Evolutionary conservation across 2,329 filamentous ascomycete genomes (phyloP), one percentile per base, ranked within the genome.

Genomic region (Verticillium isaacii): DNA sequence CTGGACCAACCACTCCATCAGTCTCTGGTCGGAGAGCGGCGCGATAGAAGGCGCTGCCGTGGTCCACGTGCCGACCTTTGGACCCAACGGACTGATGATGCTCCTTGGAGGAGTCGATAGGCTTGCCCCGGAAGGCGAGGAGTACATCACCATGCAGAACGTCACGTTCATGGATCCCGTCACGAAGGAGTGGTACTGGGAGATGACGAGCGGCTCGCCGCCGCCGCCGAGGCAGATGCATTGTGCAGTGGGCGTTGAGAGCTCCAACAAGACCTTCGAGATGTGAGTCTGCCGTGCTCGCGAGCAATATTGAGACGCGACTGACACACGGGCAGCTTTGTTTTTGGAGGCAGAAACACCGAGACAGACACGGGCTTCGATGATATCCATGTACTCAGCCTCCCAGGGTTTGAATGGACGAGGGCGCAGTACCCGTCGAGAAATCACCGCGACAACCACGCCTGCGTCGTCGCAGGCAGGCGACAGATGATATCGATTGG

Each of bases 401-500:
- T 78, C 0, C 75, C 75, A 2, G 74, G 73, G 2, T 77, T 78
- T 61, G 61, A 68, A 23, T 77, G 75, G 65, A 73, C 74, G 62
- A 67, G 72, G 63, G 70, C 69, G 39, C 59, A 68, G 3, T 61
- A 62, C 34, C 34, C 65, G 5, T 67, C 68, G 0, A 39, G 8
- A 9, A 69, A 68, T 2, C 66, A 65, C 12, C 71, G 72, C 5
- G 67, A 68, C 15, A 69, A 73, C 41, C 74, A 76, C 34, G 66
- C 68, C 5, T 79, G 77, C 63, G 69, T 69, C 5, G 65, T 76
- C 4, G 69, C 77, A 19, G 75, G 74, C 6, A 64, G 66, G n/a
- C 66, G 76, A 25, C 76, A 79, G 62, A 74, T 80, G 76, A 59
- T 80, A 1, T 72, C 72, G 25, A 65, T 75, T 12, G 77, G 77